Conservation (phyloP, 495 filamentous ascomycete genomes). For the Cercophora sp. region DNA sequence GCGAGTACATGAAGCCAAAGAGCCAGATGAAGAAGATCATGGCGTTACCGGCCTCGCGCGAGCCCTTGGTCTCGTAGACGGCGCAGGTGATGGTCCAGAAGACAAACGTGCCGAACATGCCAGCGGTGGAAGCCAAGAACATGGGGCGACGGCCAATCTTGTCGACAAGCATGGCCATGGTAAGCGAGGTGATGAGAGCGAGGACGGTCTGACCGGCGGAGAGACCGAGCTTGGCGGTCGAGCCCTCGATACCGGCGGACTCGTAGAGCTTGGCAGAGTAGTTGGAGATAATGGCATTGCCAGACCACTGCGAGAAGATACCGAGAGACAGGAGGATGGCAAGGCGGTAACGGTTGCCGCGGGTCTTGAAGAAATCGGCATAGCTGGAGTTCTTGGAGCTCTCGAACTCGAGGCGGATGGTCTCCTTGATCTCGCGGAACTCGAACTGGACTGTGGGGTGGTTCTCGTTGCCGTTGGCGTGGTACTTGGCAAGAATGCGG, state of each 20-base stretch:
- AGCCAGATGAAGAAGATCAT: constrained; percentile 57
- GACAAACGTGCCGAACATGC: constrained; percentile 57
- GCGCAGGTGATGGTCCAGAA: constrained; percentile 50
- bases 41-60: constrained; percentile 40
- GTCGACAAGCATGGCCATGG: constrained; percentile 58
- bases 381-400: constrained; percentile 41
- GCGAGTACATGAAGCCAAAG: constrained; percentile 52
- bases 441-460: constrained; percentile 58
- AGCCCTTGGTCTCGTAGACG: constrained; percentile 35
- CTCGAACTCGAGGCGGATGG: constrained; percentile 50
- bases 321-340: constrained; percentile 55
- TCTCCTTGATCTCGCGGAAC: constrained; percentile 57
- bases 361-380: constrained; percentile 60
- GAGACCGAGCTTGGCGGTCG: constrained; percentile 48
- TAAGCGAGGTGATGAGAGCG: constrained; percentile 49
- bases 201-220: constrained; percentile 50
- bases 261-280: constrained; percentile 56
- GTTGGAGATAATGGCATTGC: constrained; percentile 65
- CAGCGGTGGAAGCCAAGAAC: constrained; percentile 54
- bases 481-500: constrained; percentile 51
- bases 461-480: constrained; percentile 53
- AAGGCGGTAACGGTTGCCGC: constrained; percentile 65
- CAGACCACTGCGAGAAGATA: constrained; percentile 65
- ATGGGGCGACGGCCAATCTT: constrained; percentile 55
- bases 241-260: constrained; percentile 51